phyloP scores from a whole-genome alignment of 768 basidiomycete species.

The Termitomyces sp. region DNA sequence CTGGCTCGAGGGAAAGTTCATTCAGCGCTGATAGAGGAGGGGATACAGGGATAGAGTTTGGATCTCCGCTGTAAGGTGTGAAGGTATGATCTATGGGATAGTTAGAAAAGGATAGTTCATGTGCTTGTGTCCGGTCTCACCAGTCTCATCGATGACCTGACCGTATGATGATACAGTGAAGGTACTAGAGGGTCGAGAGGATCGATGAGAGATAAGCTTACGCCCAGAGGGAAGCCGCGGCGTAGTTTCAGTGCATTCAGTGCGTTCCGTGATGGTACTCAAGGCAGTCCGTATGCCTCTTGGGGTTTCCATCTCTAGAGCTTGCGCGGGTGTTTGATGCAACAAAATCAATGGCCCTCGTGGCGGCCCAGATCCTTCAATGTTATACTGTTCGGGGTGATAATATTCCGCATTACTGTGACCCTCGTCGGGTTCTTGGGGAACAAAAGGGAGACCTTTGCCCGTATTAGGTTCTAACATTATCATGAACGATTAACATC shows the following conservation, averaged over 20 bases:
- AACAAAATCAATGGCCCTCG: conserved; percentile 59
- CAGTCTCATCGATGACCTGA: conserved; percentile 46
- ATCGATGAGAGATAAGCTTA: conserved; percentile 31
- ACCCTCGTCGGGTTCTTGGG: conserved; percentile 11
- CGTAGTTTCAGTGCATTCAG: conserved; percentile 60
- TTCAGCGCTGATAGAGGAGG: conserved; percentile 66
- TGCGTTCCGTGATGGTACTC: conserved; percentile 64
- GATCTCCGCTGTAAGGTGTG: conserved; percentile 10
- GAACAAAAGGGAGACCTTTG: conserved; percentile 18
- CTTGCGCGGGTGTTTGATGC: conserved; percentile 28
- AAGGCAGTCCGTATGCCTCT: conserved; percentile 31
- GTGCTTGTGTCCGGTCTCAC: neutral
- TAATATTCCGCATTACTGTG: conserved; percentile 18
- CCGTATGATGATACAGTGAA: conserved; percentile 57
- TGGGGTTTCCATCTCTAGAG: conserved; percentile 26
- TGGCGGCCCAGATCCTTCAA: conserved; percentile 28
- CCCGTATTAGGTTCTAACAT: conserved; percentile 9
- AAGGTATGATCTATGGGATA: neutral
- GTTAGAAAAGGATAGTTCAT: neutral
- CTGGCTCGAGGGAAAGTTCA: conserved; percentile 52
- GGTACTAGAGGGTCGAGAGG: conserved; percentile 34
- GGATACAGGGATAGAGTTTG: conserved; percentile 51
- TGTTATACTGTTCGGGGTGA: conserved; percentile 13
- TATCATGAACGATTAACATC: conserved; percentile 8
- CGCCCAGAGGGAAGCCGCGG: conserved; percentile 41